Evolutionary conservation across 192 early-diverging fungal species (phyloP), one percentile per base, ranked within the genome.

Genomic region (Coemansia umbellata): DNA sequence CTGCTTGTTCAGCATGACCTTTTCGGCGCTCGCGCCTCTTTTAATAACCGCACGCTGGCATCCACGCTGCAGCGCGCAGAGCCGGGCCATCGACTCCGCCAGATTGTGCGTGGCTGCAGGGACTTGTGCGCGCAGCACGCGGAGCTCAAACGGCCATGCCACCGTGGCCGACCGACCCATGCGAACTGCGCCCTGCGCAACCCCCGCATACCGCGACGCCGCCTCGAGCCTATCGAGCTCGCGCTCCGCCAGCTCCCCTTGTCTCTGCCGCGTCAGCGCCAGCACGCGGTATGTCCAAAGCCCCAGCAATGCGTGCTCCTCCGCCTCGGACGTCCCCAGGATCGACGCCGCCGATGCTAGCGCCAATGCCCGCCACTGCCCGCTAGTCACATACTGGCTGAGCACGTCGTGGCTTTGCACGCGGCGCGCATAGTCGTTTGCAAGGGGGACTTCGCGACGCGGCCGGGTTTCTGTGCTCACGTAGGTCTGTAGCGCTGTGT

Each of bases 71-170:
- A 76, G 39, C 8, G 62, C 50, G 8, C 55, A 51, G 14, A 69
- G 54, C 1, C 61, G 53, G 15, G 64, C 61, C n/a, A 54, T 31
- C 3, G 53, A 33, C 21, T 24, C 6, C 0, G 17, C n/a, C 58
- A 57, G 61, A 30, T 47, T 51, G 4, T 33, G n/a, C 1, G 56
- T 53, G 41, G 55, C 4, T 0, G 57, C 67, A 0, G 74, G 55
- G 0, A 50, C 14, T 40, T 31, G 56, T n/a, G 74, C 74, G 0
- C 74, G 27, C 31, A 78, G 15, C 9, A 71, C 30, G 0, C 74
- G 58, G 30, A 78, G 53, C 48, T 66, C 74, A 19, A 69, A 66
- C 53, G 74, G 74, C 74, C 74, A 78, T 18, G 17, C 43, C 0
- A 28, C 26, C 27, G 45, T 48, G 10, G 47, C 37, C 31, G 45